Conservation (phyloP, 441 rosid species). For the Euphorbia schlechtendalii region DNA sequence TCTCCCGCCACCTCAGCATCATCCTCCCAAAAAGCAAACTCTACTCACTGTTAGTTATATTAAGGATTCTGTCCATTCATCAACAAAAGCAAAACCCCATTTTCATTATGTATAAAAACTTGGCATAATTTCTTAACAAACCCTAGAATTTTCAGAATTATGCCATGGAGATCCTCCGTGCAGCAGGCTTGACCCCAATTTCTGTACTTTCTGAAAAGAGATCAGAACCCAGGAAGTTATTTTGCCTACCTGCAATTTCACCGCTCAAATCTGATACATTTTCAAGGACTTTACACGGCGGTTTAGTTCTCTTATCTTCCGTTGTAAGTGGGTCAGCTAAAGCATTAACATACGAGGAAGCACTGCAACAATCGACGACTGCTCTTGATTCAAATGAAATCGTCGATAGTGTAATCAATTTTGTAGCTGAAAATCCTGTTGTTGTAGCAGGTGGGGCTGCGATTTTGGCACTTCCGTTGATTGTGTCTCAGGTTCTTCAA, state of each 20-base stretch:
- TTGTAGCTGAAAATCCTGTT: slow-evolving; percentile 57
- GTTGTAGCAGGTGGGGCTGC: slow-evolving; percentile 58
- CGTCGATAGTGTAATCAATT: slow-evolving; percentile 42
- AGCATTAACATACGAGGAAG: slow-evolving; percentile 78
- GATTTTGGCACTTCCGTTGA: slow-evolving; percentile 60
- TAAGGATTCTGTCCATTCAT: slow-evolving; percentile 19
- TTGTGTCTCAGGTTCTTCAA: slow-evolving; percentile 56
- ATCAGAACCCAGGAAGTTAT: slow-evolving; percentile 43
- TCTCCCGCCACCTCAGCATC: slow-evolving; percentile 44
- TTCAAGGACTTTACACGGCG: slow-evolving; percentile 47
- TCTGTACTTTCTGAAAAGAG: slow-evolving; percentile 52
- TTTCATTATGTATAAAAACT: slow-evolving; percentile 33
- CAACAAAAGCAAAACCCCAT: slow-evolving; percentile 16
- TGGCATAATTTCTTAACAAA: slow-evolving; percentile 1
- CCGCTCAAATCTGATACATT: slow-evolving; percentile 33
- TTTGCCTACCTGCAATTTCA: slow-evolving; percentile 33
- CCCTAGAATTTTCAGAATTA: slow-evolving; percentile 16
- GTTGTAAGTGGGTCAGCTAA: slow-evolving; percentile 41
- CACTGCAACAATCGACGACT: slow-evolving; percentile 51
- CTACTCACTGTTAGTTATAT: slow-evolving; percentile 23
- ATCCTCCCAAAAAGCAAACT: slow-evolving; percentile 21
- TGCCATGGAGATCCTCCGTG: slow-evolving; percentile 77
- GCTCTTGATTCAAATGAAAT: slow-evolving; percentile 32
- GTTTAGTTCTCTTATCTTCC: slow-evolving; percentile 58
- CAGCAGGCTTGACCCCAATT: slow-evolving; percentile 57